phyloP scores from a whole-genome alignment of 768 basidiomycete genomes.

The Rickenella mellea region DNA sequence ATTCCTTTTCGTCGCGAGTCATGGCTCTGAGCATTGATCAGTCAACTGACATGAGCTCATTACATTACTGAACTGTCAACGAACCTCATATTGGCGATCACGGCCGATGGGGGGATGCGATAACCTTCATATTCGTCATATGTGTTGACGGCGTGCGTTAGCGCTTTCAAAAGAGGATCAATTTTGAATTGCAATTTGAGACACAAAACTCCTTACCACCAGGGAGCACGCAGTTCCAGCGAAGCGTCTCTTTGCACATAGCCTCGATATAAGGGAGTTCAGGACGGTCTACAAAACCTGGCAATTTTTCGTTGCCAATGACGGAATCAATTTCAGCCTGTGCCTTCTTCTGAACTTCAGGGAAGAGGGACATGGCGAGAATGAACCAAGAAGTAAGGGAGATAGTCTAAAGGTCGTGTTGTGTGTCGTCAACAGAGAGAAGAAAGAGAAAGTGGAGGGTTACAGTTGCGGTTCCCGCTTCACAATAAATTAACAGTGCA shows the following conservation, averaged over 20 bases:
- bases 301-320: conserved; percentile 9
- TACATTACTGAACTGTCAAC: too few relatives aligned
- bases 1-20: not conserved
- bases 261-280: conserved; percentile 11
- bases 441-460: not conserved
- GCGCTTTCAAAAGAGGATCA: too few relatives aligned
- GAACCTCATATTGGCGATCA: too few relatives aligned
- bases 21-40: too few relatives aligned
- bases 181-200: too few relatives aligned
- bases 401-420: too few relatives aligned
- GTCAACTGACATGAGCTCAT: too few relatives aligned
- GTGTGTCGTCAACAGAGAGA: too few relatives aligned
- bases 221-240: conserved; percentile 3
- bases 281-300: conserved; percentile 6
- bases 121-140: too few relatives aligned
- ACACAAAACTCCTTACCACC: too few relatives aligned
- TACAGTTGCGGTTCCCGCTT: not conserved
- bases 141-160: too few relatives aligned
- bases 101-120: too few relatives aligned
- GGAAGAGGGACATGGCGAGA: conserved; percentile 13
- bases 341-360: conserved; percentile 9
- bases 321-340: conserved; percentile 13
- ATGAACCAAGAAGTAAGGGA: conserved; percentile 4
- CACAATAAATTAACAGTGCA: not conserved
- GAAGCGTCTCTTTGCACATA: conserved; percentile 7